phyloP scores from a whole-genome alignment of 2,329 filamentous ascomycete species.

The Teratosphaeria pseudoeucalypti region DNA sequence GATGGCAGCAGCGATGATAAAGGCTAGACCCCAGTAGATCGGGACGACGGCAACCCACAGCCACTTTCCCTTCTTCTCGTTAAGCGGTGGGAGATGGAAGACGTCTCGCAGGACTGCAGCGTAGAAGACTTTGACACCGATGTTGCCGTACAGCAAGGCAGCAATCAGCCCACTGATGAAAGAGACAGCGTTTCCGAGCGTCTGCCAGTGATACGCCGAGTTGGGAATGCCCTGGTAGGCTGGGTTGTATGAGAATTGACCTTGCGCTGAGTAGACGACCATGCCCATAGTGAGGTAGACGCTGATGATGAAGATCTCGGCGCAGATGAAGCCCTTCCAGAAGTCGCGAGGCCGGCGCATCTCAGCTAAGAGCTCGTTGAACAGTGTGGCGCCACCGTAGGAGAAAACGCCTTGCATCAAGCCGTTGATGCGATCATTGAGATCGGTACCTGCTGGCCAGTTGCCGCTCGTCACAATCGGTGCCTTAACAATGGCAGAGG shows the following conservation, averaged over 20 bases:
- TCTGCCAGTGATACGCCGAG: conserved; percentile 28
- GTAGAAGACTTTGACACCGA: conserved; percentile 42
- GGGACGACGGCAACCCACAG: conserved; percentile 43
- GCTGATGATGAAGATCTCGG: conserved; percentile 40
- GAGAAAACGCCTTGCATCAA: conserved; percentile 10
- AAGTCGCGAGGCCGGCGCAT: conserved; percentile 34
- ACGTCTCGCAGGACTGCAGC: conserved; percentile 44
- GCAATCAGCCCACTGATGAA: conserved; percentile 31
- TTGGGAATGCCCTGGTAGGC: conserved; percentile 30
- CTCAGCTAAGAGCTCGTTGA: conserved; percentile 48
- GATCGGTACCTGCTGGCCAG: conserved; percentile 4
- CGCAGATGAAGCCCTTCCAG: conserved; percentile 10
- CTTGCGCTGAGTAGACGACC: conserved; percentile 39
- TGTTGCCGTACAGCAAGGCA: conserved; percentile 33
- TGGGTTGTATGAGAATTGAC: conserved; percentile 36
- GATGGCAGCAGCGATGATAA: conserved; percentile 44
- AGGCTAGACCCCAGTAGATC: conserved; percentile 48
- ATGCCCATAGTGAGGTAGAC: conserved; percentile 39
- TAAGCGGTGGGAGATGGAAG: conserved; percentile 41
- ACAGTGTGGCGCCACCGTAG: conserved; percentile 49
- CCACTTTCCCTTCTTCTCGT: conserved; percentile 39
- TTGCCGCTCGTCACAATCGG: conserved; percentile 8
- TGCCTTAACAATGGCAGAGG: conserved; percentile 3
- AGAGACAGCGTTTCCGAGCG: conserved; percentile 31
- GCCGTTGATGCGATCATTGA: conserved; percentile 15